A percentile compares a stretch with the other conserved stretches of the same genome.
phyloP scores from a whole-genome alignment of 2,329 filamentous ascomycete genomes.

The Fusarium vanettenii region DNA sequence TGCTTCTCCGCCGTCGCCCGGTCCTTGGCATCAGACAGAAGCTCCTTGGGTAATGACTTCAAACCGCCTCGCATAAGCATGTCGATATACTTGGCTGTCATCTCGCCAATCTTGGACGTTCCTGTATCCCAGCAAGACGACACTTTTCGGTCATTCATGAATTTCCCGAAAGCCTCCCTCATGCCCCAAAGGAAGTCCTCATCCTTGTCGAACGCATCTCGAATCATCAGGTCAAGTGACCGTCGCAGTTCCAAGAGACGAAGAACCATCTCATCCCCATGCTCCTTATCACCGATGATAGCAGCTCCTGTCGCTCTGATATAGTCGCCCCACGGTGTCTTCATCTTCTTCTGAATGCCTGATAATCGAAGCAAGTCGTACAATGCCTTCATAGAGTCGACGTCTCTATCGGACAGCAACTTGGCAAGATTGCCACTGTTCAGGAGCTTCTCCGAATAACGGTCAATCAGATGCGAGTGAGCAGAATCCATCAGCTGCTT shows the following conservation, averaged over 20 bases:
- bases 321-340: slow-evolving; percentile 80
- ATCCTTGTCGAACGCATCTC: slow-evolving; percentile 80
- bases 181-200: slow-evolving; percentile 82
- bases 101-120: slow-evolving; percentile 95
- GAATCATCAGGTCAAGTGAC: slow-evolving; percentile 80
- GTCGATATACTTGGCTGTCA: slow-evolving; percentile 98
- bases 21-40: slow-evolving; percentile 72
- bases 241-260: slow-evolving; percentile 84
- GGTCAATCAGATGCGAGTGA: slow-evolving; percentile 77
- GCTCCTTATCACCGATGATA: slow-evolving; percentile 84
- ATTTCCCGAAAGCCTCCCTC: slow-evolving; percentile 85
- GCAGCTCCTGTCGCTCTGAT: slow-evolving; percentile 78
- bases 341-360: slow-evolving; percentile 76
- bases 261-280: slow-evolving; percentile 86
- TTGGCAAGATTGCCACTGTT: slow-evolving; percentile 75
- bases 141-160: slow-evolving; percentile 91
- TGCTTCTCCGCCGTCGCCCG: slow-evolving; percentile 68
- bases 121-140: slow-evolving; percentile 80
- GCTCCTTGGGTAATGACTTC: slow-evolving; percentile 80
- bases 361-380: slow-evolving; percentile 82
- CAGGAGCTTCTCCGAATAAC: slow-evolving; percentile 74
- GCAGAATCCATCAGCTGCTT: slow-evolving; percentile 78
- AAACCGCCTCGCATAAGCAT: slow-evolving; percentile 86
- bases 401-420: slow-evolving; percentile 77
- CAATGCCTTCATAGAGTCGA: slow-evolving; percentile 77